Evolutionary conservation across 2,329 filamentous ascomycete genomes (phyloP), one percentile per base, ranked within the genome.

Genomic region (Cadophora gregata): DNA sequence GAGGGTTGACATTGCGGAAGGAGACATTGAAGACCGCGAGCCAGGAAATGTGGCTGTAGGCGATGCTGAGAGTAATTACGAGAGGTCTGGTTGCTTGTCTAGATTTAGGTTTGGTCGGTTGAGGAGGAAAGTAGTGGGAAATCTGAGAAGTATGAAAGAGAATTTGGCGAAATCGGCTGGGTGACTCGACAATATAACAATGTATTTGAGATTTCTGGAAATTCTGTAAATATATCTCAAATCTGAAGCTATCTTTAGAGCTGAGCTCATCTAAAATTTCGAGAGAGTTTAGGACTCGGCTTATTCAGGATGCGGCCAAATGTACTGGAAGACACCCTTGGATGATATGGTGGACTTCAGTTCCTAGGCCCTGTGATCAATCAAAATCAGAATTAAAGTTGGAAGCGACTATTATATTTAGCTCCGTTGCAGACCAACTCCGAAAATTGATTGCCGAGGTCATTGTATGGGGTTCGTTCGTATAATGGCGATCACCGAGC

Each of bases 51-150:
- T 7, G n/a, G 4, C 38, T 38, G 8, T 21, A 16, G 31, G 10
- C 24, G 31, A 36, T 58, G n/a, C 31, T 63, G 14, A 9, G 21
- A 48, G 24, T 4, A 38, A 10, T 21, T 27, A 31, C 4, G 16
- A 10, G 58, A 21, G 8, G 36, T 45, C 38, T 48, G 64, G 64
- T 9, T 62, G 64, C 33, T 33, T 65, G 45, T 16, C 45, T 10
- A 56, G 59, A 8, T 56, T 65, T 51, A 59, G 64, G 3, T 6
- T 65, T n/a, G 33, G 50, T 36, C 53, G 50, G 24, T n/a, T 65
- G 24, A 59, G 42, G 47, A 19, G 55, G 50, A 65, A 38, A 36
- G 48, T 62, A 8, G 31, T 25, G 45, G 24, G n/a, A 4, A 56
- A 33, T 27, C 4, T 62, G 48, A 50, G 29, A 36, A 31, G 21